A percentile compares a stretch with the other conserved stretches of the same genome.
Conservation (phyloP, 2,329 filamentous ascomycete genomes). For the Trichoderma aggressivum region DNA sequence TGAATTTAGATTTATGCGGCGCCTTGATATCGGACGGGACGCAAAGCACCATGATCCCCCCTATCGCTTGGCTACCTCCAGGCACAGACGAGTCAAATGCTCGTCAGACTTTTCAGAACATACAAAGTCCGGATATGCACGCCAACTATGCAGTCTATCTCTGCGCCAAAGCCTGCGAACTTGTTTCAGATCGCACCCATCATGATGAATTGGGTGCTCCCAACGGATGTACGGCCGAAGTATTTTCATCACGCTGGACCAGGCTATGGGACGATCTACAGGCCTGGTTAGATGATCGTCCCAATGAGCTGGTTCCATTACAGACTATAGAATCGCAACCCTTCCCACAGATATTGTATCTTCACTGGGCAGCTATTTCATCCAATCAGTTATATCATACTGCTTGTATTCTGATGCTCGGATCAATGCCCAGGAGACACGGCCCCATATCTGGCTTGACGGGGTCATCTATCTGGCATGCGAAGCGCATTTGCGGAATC, state of each 20-base stretch:
- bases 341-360: constrained; percentile 52
- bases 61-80: background rate
- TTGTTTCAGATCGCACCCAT: constrained; percentile 48
- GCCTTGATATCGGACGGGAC: constrained; percentile 3
- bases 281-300: constrained; percentile 45
- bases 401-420: constrained; percentile 50
- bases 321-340: constrained; percentile 41
- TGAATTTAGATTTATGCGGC: background rate
- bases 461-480: constrained; percentile 51
- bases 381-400: constrained; percentile 57
- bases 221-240: constrained; percentile 41
- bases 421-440: constrained; percentile 28
- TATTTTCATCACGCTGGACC: constrained; percentile 45
- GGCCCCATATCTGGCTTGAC: background rate
- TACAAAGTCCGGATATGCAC: constrained; percentile 47
- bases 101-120: background rate
- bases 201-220: constrained; percentile 45
- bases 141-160: constrained; percentile 60
- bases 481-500: constrained; percentile 24
- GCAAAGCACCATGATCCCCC: background rate
- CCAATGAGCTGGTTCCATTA: constrained; percentile 45
- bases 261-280: constrained; percentile 49
- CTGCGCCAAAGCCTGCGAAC: constrained; percentile 48
- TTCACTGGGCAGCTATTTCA: constrained; percentile 54
- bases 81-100: background rate